Evolutionary conservation across 805 yeast genomes (phyloP).

Genomic region (Kregervanrija delftensis): DNA sequence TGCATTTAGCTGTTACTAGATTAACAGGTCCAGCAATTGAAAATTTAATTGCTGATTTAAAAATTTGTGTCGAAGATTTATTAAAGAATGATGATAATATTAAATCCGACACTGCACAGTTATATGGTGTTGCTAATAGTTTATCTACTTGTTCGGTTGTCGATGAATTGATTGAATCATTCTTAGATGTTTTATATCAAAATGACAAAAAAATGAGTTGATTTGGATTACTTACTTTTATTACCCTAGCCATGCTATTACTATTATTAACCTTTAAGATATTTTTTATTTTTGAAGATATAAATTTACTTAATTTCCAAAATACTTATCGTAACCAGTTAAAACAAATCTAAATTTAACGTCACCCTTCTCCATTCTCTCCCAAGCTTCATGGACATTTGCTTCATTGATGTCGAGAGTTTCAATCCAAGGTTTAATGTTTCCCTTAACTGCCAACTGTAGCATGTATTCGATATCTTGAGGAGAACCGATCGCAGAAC

Average conservation of each 20-base stretch:
- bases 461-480: conserved; percentile 42
- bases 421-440: conserved; percentile 47
- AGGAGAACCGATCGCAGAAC: conserved; percentile 34
- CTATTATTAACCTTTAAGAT: too few relatives aligned
- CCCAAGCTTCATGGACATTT: conserved; percentile 37
- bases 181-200: conserved; percentile 76
- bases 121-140: conserved; percentile 95
- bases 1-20: conserved; percentile 83
- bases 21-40: conserved; percentile 58
- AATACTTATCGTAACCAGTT: conserved; percentile 37
- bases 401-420: conserved; percentile 39
- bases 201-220: conserved; percentile 12
- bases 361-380: conserved; percentile 42
- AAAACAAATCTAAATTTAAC: conserved; percentile 49
- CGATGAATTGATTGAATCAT: conserved; percentile 69
- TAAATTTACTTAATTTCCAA: conserved; percentile 1
- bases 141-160: conserved; percentile 79
- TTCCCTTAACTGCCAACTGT: conserved; percentile 38
- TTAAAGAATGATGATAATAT: conserved; percentile 11
- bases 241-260: too few relatives aligned
- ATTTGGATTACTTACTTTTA: too few relatives aligned
- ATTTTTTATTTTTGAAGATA: too few relatives aligned
- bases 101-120: conserved; percentile 67
- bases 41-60: conserved; percentile 48
- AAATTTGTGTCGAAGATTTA: conserved; percentile 36